A percentile compares a stretch with the other conserved stretches of the same genome.
These are phyloP conservation scores for Narthecium ossifragum DNA, from an alignment of 106 monocot species.

Conservation along the genomic window DNA sequence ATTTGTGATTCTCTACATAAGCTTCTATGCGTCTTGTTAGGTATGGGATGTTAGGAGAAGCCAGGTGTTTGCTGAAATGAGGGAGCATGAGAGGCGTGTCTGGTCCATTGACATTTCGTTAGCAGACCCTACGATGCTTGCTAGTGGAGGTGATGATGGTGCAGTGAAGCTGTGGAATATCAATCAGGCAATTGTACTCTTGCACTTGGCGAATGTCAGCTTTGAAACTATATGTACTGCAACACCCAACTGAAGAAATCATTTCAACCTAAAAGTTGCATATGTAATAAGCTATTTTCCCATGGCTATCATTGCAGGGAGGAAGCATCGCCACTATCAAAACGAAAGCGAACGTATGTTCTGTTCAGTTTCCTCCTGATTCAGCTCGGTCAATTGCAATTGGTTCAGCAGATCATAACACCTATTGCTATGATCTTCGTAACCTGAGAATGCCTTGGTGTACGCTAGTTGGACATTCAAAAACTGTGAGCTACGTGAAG, in stretches of 20 bases:
- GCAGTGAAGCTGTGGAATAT: constrained; percentile 48
- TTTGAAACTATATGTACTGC: constrained; percentile 18
- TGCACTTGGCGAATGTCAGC: constrained; percentile 37
- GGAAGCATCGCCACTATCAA: constrained; percentile 79
- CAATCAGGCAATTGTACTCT: constrained; percentile 51
- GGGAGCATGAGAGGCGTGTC: constrained; percentile 58
- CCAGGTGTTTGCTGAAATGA: constrained; percentile 52
- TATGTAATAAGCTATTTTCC: background rate
- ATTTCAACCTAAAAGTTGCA: background rate
- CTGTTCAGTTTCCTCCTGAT: constrained; percentile 82
- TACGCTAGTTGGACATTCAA: constrained; percentile 62
- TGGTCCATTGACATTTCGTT: constrained; percentile 37
- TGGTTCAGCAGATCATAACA: constrained; percentile 88
- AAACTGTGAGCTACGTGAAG: constrained; percentile 91
- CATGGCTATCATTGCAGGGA: constrained; percentile 34
- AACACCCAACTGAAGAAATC: background rate
- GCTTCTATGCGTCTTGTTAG: constrained; percentile 18
- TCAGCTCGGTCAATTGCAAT: constrained; percentile 53
- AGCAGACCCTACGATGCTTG: constrained; percentile 34
- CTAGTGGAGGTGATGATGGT: constrained; percentile 45
- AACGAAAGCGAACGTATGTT: constrained; percentile 89
- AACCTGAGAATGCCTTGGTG: constrained; percentile 47
- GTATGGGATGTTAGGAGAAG: constrained; percentile 85
- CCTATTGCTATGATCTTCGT: constrained; percentile 80
- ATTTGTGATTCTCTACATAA: background rate